Evolutionary conservation across 768 basidiomycete genomes (phyloP).

Genomic region (Tricholoma terreum): DNA sequence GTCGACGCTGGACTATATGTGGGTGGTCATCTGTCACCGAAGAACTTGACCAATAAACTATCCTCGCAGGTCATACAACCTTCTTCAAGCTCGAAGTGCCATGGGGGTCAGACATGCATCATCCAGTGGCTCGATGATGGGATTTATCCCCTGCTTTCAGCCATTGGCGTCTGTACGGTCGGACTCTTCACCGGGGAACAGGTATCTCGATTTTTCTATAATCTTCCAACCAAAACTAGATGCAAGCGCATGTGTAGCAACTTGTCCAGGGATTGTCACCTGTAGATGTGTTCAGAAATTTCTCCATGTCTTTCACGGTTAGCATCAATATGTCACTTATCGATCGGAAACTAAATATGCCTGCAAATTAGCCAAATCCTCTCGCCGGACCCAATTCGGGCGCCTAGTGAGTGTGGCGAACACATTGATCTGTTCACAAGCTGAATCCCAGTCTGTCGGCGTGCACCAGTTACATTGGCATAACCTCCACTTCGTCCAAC

Average conservation of each 20-base stretch:
- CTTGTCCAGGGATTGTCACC: conserved; percentile 56
- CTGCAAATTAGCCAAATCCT: conserved; percentile 45
- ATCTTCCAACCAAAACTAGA: neutral
- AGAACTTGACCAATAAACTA: neutral
- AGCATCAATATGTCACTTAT: conserved; percentile 12
- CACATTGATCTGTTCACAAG: neutral
- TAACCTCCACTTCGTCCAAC: conserved; percentile 39
- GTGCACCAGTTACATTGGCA: conserved; percentile 55
- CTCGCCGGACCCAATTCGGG: conserved; percentile 54
- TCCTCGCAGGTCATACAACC: conserved; percentile 48
- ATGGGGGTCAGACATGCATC: conserved; percentile 50
- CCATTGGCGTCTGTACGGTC: conserved; percentile 51
- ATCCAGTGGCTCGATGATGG: conserved; percentile 70
- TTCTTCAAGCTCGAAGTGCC: conserved; percentile 39
- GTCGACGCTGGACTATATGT: conserved; percentile 42
- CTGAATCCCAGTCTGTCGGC: conserved; percentile 3
- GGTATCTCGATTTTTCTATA: conserved; percentile 32
- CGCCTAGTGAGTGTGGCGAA: conserved; percentile 45
- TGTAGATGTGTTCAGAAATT: conserved; percentile 46
- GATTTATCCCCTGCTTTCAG: conserved; percentile 38
- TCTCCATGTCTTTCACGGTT: conserved; percentile 58
- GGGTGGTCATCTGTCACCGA: conserved; percentile 15
- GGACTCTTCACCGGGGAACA: conserved; percentile 56
- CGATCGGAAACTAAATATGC: neutral
- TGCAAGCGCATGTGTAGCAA: conserved; percentile 32